Percentiles rank a stretch among this genome's conserved stretches.
Conservation (phyloP, 371 early-diverging fungal species). For the Batrachochytrium dendrobatidis region DNA sequence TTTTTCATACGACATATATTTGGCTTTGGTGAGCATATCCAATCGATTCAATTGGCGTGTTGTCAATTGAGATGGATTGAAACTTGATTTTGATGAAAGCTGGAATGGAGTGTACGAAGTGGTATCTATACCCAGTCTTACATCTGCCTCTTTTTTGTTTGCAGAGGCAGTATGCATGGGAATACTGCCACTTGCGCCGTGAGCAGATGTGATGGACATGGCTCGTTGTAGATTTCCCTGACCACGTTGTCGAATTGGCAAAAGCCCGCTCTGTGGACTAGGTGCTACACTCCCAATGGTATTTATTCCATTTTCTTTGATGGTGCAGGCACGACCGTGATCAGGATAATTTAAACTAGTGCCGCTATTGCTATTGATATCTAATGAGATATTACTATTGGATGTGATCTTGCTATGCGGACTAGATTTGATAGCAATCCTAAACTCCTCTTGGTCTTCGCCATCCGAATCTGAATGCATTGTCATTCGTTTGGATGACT, state of each 20-base stretch:
- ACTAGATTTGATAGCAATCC: not conserved
- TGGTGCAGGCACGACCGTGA: not conserved
- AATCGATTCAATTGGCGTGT: not conserved
- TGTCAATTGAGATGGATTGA: constrained; percentile 5
- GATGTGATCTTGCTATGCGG: not conserved
- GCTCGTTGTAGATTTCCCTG: constrained; percentile 1
- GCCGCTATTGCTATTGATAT: not conserved
- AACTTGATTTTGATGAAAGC: constrained; percentile 7
- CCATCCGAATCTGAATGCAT: not conserved
- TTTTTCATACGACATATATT: constrained; percentile 17
- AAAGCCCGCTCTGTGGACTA: not conserved
- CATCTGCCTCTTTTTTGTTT: not conserved
- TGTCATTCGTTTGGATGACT: not conserved
- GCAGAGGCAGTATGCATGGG: not conserved
- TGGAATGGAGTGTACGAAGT: constrained; percentile 14
- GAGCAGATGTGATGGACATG: not conserved
- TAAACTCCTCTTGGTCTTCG: not conserved
- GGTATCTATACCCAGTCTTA: not conserved
- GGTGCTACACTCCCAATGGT: not conserved
- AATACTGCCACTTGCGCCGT: constrained; percentile 1
- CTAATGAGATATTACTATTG: not conserved
- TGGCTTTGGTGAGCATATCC: constrained; percentile 12
- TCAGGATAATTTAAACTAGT: not conserved
- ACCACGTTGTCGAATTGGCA: no score
- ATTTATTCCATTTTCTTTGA: not conserved